Base-by-base conservation (phyloP, 2,329 filamentous ascomycete species). In the Aspergillus piperis region DNA sequence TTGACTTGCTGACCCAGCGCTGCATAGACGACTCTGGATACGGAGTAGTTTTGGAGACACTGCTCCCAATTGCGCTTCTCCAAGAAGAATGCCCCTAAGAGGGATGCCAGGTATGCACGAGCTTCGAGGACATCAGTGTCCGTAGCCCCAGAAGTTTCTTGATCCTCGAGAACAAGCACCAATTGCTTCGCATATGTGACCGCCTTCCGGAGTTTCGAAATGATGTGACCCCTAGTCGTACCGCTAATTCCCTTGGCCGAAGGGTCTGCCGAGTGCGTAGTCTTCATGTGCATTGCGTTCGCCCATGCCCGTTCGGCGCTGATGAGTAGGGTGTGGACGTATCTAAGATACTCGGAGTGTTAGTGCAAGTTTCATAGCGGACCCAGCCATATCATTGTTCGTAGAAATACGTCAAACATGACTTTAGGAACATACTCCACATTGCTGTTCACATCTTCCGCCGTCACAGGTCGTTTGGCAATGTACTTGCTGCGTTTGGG, bases 211-310 rank as follows among this genome's bases (percentile, higher is more conserved):
- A 98, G 82, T 56, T 93, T 87, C 13, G 93, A 96, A 59, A 96
- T 86, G 41, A 98, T 95, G 76, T 99, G 94, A 56, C 89, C 89
- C 71, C 92, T 88, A 17, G 91, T 90, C 55, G 89, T 87, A 62
- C 92, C 90, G 27, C 88, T 86, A 64, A 96, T 90, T 52, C 88
- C 89, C 75, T 91, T 90, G 55, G 83, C 79, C 39, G 83, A 81
- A 62, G 88, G 87, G 68, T 95, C 91, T 68, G 90, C 85, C 41
- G 90, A 86, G 73, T 96, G 91, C 19, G 86, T 82, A 3, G 91
- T 86, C 78, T 96, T 97, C 84, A 97, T 92, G 73, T 90, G 88
- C 92, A 98, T 96, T 60, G 93, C 94, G 76, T 96, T 89, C 39
- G 95, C 94, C 91, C 92, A 98, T 54, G 93, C 91, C 65, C 95